Evolutionary conservation across 176 grass and related monocot species (phyloP), one percentile per base, ranked within the genome.

Genomic region (Triticum timopheevii): DNA sequence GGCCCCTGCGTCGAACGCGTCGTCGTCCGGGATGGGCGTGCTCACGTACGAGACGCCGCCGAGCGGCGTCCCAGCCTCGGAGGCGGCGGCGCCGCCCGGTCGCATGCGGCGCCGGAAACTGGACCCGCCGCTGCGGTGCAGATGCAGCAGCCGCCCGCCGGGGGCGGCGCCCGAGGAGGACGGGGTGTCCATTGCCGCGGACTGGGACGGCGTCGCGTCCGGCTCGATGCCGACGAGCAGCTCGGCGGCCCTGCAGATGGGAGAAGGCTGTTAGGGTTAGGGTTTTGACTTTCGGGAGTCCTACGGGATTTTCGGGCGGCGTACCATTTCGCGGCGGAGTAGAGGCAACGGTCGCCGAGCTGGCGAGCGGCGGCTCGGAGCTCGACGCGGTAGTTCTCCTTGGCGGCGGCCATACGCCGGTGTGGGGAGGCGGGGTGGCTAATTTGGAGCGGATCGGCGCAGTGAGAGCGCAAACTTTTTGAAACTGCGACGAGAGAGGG

Each of bases 311-410:
- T 65, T 4, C 23, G 73, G 88, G 40, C 17, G 22, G 31, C n/a
- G 25, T 90, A 98, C 97, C 97, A 98, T 94, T 94, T 98, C 19
- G 97, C 89, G 84, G 93, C 92, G 13, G 94, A 91, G 82, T 98
- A 92, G 84, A 98, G 92, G 80, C 94, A 88, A 80, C 97, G 97
- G 7, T 98, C 97, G 47, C 86, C 86, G 80, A 98, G 97, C 52
- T 98, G 94, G 61, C 86, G 90, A 23, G 76, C 79, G 73, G 97
- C 92, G 39, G 92, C 80, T 44, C 92, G 88, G 80, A 98, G 97
- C 94, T 98, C 97, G 85, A 68, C 84, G 83, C 97, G 92, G 86
- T 91, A 96, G 68, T 22, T 86, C 47, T 98, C 97, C 80, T 94
- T 96, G 77, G 72, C 78, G 79, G 88, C 87, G 23, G 91, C 83